A percentile compares a stretch with the other conserved stretches of the same genome.
These are phyloP conservation scores for Alternaria brassicae DNA, from an alignment of 2,329 filamentous ascomycete species.

Conservation along the genomic window DNA sequence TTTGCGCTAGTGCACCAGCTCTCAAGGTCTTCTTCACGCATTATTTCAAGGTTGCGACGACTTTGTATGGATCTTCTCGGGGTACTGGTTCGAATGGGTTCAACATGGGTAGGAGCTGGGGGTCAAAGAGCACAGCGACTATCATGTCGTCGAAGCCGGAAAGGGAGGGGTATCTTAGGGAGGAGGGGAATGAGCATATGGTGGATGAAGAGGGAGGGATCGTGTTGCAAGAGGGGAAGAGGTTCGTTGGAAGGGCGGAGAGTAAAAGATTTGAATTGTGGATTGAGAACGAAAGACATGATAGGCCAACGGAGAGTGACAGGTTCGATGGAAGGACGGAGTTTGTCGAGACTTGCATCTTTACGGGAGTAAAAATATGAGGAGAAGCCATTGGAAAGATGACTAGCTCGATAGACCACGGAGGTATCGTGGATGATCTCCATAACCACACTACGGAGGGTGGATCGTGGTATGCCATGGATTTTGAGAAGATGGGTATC, in stretches of 20 bases:
- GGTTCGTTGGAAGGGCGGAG: background rate
- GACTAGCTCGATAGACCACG: background rate
- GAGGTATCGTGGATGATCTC: background rate
- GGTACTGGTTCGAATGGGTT: background rate
- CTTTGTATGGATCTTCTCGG: background rate
- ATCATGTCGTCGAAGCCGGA: background rate
- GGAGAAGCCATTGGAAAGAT: background rate
- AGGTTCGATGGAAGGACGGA: background rate
- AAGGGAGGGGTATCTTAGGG: background rate
- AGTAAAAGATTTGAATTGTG: background rate
- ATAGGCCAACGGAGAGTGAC: background rate
- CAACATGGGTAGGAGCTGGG: background rate
- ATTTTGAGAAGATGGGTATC: background rate
- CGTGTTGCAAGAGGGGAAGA: background rate
- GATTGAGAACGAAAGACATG: background rate
- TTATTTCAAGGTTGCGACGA: background rate
- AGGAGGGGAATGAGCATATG: background rate
- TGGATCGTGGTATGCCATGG: background rate
- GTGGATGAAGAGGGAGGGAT: slow-evolving; percentile 3
- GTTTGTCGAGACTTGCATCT: background rate
- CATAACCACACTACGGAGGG: background rate
- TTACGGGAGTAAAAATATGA: background rate
- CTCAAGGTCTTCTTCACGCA: slow-evolving; percentile 27
- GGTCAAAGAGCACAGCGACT: background rate
- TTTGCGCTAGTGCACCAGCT: slow-evolving; percentile 26